A percentile compares a stretch with the other conserved stretches of the same genome.
Evolutionary conservation across 257 asterid genomes (phyloP).

Genomic region (Cynanchum wilfordii): DNA sequence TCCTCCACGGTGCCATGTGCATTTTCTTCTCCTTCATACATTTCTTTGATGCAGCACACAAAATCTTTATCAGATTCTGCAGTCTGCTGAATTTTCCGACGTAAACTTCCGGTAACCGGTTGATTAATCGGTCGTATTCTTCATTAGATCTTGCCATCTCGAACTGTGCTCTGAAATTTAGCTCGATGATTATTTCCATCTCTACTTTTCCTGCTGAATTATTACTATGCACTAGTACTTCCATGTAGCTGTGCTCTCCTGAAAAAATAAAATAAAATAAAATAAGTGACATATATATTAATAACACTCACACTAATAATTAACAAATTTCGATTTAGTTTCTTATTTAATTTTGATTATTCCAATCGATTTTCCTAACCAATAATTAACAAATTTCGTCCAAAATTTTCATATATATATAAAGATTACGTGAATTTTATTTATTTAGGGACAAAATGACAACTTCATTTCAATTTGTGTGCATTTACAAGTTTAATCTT

Average conservation of each 20-base stretch:
- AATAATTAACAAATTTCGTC: too few species aligned
- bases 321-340: too few species aligned
- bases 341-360: too few species aligned
- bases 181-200: slow-evolving; percentile 30
- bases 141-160: slow-evolving; percentile 32
- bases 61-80: slow-evolving; percentile 26
- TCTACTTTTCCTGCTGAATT: slow-evolving; percentile 19
- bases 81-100: slow-evolving; percentile 35
- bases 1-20: slow-evolving; percentile 51
- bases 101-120: slow-evolving; percentile 27
- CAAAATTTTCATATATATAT: too few species aligned
- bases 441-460: too few species aligned
- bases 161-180: slow-evolving; percentile 34
- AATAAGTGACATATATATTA: too few species aligned
- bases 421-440: too few species aligned
- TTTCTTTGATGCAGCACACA: slow-evolving; percentile 36
- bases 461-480: too few species aligned
- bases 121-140: slow-evolving; percentile 27
- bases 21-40: slow-evolving; percentile 33
- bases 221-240: slow-evolving; percentile 14
- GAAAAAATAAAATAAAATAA: too few species aligned
- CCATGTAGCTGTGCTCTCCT: slow-evolving; percentile 36
- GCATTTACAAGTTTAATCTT: too few species aligned
- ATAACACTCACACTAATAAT: too few species aligned
- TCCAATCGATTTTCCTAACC: too few species aligned